phyloP scores from a whole-genome alignment of 1,139 yeast species.

The Geotrichum histeridarum region DNA sequence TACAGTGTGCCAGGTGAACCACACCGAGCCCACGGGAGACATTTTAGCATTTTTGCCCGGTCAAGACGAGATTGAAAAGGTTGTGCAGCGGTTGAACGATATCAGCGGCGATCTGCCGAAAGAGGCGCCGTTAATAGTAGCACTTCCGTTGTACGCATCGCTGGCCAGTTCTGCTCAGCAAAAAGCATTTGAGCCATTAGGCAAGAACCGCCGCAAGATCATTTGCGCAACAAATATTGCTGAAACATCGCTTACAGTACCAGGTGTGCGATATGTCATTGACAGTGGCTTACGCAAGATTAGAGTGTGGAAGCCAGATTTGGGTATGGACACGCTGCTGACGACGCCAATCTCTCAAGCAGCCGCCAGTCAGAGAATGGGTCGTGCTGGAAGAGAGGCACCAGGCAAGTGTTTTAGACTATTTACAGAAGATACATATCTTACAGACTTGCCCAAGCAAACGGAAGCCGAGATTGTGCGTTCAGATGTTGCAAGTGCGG shows the following conservation, averaged over 20 bases:
- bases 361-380: constrained; percentile 91
- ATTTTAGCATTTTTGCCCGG: constrained; percentile 88
- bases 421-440: constrained; percentile 67
- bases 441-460: constrained; percentile 54
- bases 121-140: constrained; percentile 69
- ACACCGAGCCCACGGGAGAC: constrained; percentile 76
- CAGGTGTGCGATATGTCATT: constrained; percentile 90
- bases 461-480: constrained; percentile 92
- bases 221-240: constrained; percentile 93
- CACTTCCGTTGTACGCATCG: constrained; percentile 89
- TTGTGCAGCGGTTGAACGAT: constrained; percentile 56
- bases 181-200: constrained; percentile 61
- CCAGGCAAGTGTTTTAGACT: constrained; percentile 86
- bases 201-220: constrained; percentile 64
- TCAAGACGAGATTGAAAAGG: constrained; percentile 93
- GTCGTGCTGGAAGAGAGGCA: constrained; percentile 97
- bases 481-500: constrained; percentile 78
- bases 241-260: constrained; percentile 92
- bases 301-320: constrained; percentile 87
- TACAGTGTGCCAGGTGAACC: constrained; percentile 71
- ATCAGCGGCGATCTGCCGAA: constrained; percentile 63
- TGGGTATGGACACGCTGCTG: constrained; percentile 83
- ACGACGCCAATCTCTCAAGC: constrained; percentile 93
- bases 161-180: constrained; percentile 80
- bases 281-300: constrained; percentile 92